Base-by-base conservation (phyloP, 129 eudicot species). In the Rutidosis leptorrhynchoides region DNA sequence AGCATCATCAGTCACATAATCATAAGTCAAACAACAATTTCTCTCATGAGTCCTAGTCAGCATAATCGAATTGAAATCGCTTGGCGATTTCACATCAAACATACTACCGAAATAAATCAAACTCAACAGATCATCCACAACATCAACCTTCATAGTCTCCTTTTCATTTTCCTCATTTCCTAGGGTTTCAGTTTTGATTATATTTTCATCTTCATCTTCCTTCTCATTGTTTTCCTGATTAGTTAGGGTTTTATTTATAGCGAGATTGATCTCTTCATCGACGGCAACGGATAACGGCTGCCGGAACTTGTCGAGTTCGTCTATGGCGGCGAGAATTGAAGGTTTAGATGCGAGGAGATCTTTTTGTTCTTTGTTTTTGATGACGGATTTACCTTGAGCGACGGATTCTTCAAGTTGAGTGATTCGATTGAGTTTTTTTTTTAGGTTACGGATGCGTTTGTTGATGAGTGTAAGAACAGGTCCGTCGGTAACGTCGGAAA, bases 251-350 rank as follows among this genome's bases (percentile, higher is more conserved):
- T 40, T 88, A 90, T 45, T 85, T 10, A 71, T 3, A 0, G 84
- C 82, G 5, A 78, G 65, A n/a, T 27, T 5, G 68, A 85, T 70
- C 72, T 87, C 95, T 21, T 89, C 86, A 22, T 80, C 58, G 0
- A 94, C 75, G 45, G 99, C 97, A 3, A 22, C 30, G 27, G 83
- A 56, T 24, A 94, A 71, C 3, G 97, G 99, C 55, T 80, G 81
- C 0, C 80, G 79, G 8, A 94, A 83, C 85, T 86, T 94, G 71
- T 89, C 97, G 76, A 94, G 96, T 74, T 94, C 99, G 26, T 94
- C 95, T n/a, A 94, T 77, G 12, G 78, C 80, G 43, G 85, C 82
- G 20, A 75, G 14, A 27, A 89, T 74, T 4, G 83, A 40, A 42
- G 93, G 75, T 61, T 89, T 94, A 7, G 94, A 78, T 48, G 80